phyloP scores from a whole-genome alignment of 73 alveolate species.

The Paramecium octaurelia region DNA sequence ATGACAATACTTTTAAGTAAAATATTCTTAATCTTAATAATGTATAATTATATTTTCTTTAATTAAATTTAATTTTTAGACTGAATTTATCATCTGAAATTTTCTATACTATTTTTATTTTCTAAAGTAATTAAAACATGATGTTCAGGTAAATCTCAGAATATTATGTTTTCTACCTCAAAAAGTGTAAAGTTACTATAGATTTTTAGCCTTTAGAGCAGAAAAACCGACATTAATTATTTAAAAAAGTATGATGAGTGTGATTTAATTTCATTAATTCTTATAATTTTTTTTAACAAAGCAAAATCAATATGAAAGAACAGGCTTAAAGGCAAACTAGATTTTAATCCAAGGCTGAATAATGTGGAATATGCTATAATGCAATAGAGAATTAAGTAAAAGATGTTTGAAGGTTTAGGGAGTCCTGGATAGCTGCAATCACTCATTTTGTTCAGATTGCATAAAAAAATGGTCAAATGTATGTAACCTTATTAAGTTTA shows the following conservation, averaged over 20 bases:
- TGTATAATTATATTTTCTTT: no score
- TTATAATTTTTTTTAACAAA: slow-evolving; percentile 13
- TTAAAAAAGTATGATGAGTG: not conserved
- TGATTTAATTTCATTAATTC: not conserved
- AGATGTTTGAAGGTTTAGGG: slow-evolving; percentile 1
- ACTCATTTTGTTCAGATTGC: slow-evolving; percentile 4
- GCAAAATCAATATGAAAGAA: not conserved
- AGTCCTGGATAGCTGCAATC: not conserved
- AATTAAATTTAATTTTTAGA: not conserved
- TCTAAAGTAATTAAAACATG: not conserved
- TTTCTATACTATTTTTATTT: not conserved
- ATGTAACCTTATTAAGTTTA: not conserved
- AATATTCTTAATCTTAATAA: not conserved
- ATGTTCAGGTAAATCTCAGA: not conserved
- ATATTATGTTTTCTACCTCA: not conserved
- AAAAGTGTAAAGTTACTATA: not conserved
- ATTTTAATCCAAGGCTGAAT: not conserved
- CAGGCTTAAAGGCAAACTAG: not conserved
- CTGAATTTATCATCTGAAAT: not conserved
- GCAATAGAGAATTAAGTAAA: slow-evolving; percentile 6
- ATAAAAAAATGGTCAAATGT: slow-evolving; percentile 5
- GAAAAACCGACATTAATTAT: not conserved
- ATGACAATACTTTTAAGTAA: not conserved
- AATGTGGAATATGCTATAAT: slow-evolving; percentile 2
- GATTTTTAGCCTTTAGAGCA: not conserved